A percentile compares a stretch with the other conserved stretches of the same genome.
Evolutionary conservation across 345 rosid genomes (phyloP).

Genomic region (Brassica carinata): DNA sequence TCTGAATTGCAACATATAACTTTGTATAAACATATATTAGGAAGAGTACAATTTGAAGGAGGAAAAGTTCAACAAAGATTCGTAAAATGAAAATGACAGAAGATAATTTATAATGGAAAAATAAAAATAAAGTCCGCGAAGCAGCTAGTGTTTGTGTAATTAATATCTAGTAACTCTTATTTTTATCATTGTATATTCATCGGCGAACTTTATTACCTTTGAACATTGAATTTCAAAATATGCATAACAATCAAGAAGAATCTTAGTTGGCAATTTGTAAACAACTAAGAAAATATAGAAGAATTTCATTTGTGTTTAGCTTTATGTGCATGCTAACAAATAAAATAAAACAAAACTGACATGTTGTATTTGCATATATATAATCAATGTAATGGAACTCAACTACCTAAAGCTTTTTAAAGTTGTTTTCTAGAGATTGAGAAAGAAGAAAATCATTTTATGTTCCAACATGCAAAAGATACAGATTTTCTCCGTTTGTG

Average conservation of each 20-base stretch:
- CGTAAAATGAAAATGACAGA: background rate
- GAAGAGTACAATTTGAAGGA: background rate
- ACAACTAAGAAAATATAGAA: constrained; percentile 5
- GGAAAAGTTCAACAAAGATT: background rate
- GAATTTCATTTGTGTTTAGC: background rate
- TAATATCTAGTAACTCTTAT: background rate
- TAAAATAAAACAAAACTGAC: background rate
- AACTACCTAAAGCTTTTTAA: background rate
- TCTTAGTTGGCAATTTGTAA: constrained; percentile 21
- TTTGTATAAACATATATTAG: background rate
- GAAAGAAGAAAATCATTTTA: background rate
- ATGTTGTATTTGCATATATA: background rate
- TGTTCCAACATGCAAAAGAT: constrained; percentile 2
- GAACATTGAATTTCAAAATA: background rate
- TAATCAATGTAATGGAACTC: constrained; percentile 4
- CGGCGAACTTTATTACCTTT: background rate
- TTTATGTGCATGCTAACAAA: constrained; percentile 3
- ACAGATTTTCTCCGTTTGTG: background rate
- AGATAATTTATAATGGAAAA: background rate
- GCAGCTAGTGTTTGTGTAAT: background rate
- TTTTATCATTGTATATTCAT: background rate
- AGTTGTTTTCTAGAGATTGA: background rate
- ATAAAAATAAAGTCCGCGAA: background rate
- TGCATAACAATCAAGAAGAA: constrained; percentile 2
- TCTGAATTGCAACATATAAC: background rate